A percentile compares a stretch with the other conserved stretches of the same genome.
Conservation (phyloP, 108 stramenopile genomes). For the Skeletonema menzelii region DNA sequence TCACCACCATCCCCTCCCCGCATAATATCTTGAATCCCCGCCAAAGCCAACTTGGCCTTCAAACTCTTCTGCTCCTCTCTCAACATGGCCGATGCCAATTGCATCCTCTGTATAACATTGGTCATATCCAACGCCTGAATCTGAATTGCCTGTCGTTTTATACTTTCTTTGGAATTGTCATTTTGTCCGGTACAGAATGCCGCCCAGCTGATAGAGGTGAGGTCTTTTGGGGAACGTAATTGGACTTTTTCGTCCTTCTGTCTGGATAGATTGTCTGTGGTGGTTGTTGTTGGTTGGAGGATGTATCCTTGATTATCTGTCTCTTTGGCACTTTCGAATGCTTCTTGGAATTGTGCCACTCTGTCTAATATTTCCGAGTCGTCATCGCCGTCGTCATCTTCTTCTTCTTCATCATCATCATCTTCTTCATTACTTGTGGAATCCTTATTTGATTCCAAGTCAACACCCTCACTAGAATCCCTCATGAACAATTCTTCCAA, state of each 20-base stretch:
- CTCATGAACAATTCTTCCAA: slow-evolving; percentile 39
- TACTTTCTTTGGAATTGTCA: slow-evolving; percentile 46
- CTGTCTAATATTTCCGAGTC: slow-evolving; percentile 16
- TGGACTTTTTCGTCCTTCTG: not conserved
- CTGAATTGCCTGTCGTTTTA: slow-evolving; percentile 42
- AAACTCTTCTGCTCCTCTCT: slow-evolving; percentile 58
- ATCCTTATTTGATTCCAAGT: slow-evolving; percentile 2
- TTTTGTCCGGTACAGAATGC: slow-evolving; percentile 63
- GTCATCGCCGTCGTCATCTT: slow-evolving; percentile 22
- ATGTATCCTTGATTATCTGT: slow-evolving; percentile 42
- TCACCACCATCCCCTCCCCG: slow-evolving; percentile 3
- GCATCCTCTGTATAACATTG: slow-evolving; percentile 61
- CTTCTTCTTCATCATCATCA: slow-evolving; percentile 31
- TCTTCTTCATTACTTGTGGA: slow-evolving; percentile 2
- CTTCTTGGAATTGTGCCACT: slow-evolving; percentile 30
- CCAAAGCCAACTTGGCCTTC: slow-evolving; percentile 56
- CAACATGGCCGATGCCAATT: slow-evolving; percentile 70
- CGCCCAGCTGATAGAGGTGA: slow-evolving; percentile 84
- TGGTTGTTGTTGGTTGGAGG: not conserved
- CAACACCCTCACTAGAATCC: slow-evolving; percentile 34
- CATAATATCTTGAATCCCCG: slow-evolving; percentile 27
- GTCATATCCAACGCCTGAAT: slow-evolving; percentile 73
- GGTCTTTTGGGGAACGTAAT: slow-evolving; percentile 60
- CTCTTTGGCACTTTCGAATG: slow-evolving; percentile 42
- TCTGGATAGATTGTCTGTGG: slow-evolving; percentile 11